These are phyloP conservation scores for Diplodia seriata DNA, from an alignment of 2,329 filamentous ascomycete species.

Conservation along the genomic window DNA sequence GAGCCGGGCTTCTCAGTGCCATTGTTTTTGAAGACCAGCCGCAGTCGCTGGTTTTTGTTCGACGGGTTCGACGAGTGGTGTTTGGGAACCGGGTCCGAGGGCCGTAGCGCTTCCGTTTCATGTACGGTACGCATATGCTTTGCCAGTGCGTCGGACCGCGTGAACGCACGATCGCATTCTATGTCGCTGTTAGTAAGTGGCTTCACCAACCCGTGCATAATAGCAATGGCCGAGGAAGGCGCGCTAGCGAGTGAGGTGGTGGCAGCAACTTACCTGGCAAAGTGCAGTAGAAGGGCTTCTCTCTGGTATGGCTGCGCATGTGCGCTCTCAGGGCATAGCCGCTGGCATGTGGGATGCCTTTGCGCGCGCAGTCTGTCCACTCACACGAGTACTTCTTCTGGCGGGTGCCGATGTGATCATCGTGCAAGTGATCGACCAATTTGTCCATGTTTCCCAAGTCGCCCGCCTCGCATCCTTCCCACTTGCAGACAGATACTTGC, in stretches of 20 bases:
- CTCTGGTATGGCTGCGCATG: conserved; percentile 95
- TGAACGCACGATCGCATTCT: conserved; percentile 99
- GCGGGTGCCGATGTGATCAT: conserved; percentile 89
- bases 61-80: conserved; percentile 58
- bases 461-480: conserved; percentile 59
- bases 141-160: conserved; percentile 89
- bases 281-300: conserved; percentile 98
- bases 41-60: conserved; percentile 55
- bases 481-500: conserved; percentile 57
- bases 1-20: conserved; percentile 43
- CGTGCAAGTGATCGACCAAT: conserved; percentile 67
- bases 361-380: conserved; percentile 88
- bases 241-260: conserved; percentile 35
- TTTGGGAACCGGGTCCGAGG: conserved; percentile 74
- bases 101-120: conserved; percentile 91
- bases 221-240: not conserved
- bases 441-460: conserved; percentile 59
- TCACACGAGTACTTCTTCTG: conserved; percentile 99
- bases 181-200: conserved; percentile 8
- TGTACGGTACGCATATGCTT: conserved; percentile 99
- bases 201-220: not conserved
- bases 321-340: conserved; percentile 96
- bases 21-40: conserved; percentile 51
- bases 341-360: conserved; percentile 90
- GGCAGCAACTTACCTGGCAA: conserved; percentile 72